These are phyloP conservation scores for Alloteropsis angusta DNA, from an alignment of 202 grass and related monocot genomes.

Conservation along the genomic window DNA sequence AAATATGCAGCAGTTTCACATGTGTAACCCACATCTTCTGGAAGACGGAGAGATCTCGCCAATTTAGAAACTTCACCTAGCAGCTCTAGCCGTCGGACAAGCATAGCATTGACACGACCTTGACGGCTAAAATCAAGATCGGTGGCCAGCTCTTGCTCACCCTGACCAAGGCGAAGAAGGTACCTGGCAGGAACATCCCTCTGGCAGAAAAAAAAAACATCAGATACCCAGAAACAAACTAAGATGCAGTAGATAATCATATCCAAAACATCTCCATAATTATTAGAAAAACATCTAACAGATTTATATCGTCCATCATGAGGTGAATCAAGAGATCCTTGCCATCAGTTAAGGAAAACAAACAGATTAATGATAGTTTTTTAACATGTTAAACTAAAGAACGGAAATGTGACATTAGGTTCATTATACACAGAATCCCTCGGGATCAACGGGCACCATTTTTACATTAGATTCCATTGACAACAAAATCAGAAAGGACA, in stretches of 20 bases:
- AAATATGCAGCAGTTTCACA: constrained; percentile 96
- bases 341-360: background rate
- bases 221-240: constrained; percentile 11
- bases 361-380: background rate
- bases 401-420: constrained; percentile 10
- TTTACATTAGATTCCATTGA: background rate
- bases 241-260: constrained; percentile 4
- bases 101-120: constrained; percentile 95
- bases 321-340: constrained; percentile 13
- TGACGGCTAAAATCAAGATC: constrained; percentile 99
- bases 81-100: constrained; percentile 71
- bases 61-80: constrained; percentile 83
- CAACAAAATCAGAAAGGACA: background rate
- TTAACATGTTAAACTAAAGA: constrained; percentile 2
- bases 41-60: constrained; percentile 70
- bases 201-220: constrained; percentile 31
- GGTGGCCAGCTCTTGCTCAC: constrained; percentile 95
- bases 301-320: background rate
- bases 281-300: background rate
- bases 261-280: background rate
- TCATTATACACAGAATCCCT: constrained; percentile 1
- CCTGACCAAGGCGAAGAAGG: constrained; percentile 94
- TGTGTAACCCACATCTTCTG: constrained; percentile 87
- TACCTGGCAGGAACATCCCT: constrained; percentile 98
- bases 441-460: background rate